A percentile compares a stretch with the other conserved stretches of the same genome.
These are phyloP conservation scores for Simmondsia chinensis DNA, from an alignment of 148 eudicot genomes.

Conservation along the genomic window DNA sequence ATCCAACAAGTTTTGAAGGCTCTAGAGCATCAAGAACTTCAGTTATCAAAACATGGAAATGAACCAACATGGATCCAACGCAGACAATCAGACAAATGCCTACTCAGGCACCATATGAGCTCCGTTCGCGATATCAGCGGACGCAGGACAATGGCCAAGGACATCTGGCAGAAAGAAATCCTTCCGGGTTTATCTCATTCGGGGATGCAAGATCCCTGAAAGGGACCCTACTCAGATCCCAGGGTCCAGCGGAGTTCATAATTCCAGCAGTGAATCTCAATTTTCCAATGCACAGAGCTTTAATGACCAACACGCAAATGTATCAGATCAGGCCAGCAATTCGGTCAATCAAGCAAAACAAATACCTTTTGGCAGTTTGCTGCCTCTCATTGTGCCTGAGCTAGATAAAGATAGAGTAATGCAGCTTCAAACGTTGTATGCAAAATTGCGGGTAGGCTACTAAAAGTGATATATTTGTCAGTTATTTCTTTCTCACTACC, in stretches of 20 bases:
- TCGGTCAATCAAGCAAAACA: conserved; percentile 45
- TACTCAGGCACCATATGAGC: conserved; percentile 26
- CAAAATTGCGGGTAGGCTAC: conserved; percentile 45
- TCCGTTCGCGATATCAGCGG: conserved; percentile 25
- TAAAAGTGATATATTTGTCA: not conserved
- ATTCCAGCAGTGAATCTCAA: conserved; percentile 32
- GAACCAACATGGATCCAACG: conserved; percentile 33
- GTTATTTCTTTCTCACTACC: not conserved
- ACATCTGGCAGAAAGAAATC: conserved; percentile 27
- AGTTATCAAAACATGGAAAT: conserved; percentile 33
- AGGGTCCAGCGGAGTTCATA: conserved; percentile 25
- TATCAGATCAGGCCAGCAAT: conserved; percentile 28
- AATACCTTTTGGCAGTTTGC: conserved; percentile 83
- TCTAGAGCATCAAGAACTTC: conserved; percentile 24
- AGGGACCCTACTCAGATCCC: conserved; percentile 23
- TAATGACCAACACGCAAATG: conserved; percentile 32
- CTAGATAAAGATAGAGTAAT: conserved; percentile 79
- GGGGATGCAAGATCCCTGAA: conserved; percentile 34
- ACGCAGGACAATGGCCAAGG: conserved; percentile 30
- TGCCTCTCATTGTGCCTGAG: conserved; percentile 78
- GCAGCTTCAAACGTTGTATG: conserved; percentile 68
- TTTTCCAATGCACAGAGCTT: conserved; percentile 27
- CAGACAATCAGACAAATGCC: conserved; percentile 29
- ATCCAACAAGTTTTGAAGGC: conserved; percentile 26
- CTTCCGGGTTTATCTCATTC: conserved; percentile 29